Conservation (phyloP, 1,284 basidiomycete species). For the Ceratobasidium sp. region DNA sequence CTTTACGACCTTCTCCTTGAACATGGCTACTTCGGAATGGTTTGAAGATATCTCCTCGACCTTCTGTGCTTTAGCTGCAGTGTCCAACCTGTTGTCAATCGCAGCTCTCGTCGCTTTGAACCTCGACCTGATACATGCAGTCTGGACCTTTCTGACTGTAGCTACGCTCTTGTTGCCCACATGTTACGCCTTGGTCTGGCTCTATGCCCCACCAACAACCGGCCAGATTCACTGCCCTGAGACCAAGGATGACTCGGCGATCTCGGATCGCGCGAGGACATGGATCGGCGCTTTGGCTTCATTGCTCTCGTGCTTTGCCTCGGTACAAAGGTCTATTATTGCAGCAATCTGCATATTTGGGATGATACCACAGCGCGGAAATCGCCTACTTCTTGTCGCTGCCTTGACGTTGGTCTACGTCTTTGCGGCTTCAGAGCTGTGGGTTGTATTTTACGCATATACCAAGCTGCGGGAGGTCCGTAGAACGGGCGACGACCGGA, state of each 20-base stretch:
- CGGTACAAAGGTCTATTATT: not conserved
- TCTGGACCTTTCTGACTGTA: not conserved
- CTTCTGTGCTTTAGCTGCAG: not conserved
- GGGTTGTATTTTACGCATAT: not conserved
- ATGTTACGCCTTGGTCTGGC: not conserved
- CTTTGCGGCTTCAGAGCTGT: slow-evolving; percentile 1
- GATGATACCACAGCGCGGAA: not conserved
- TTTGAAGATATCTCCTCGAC: not conserved
- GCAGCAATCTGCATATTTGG: not conserved
- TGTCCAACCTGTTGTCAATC: slow-evolving; percentile 12
- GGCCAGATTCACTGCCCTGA: not conserved
- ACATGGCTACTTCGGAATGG: not conserved
- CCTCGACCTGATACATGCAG: not conserved
- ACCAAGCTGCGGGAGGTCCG: not conserved
- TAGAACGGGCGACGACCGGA: too few species aligned
- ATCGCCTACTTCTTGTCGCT: not conserved
- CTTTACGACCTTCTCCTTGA: not conserved
- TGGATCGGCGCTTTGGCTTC: too few species aligned
- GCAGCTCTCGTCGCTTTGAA: not conserved
- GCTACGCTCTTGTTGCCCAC: not conserved
- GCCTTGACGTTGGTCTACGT: not conserved
- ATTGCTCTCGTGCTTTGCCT: not conserved
- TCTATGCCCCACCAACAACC: not conserved
- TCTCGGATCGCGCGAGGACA: not conserved
- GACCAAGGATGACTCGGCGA: not conserved